Evolutionary conservation across 768 basidiomycete genomes (phyloP), one percentile per base, ranked within the genome.

Genomic region (Cyclocybe cylindracea): DNA sequence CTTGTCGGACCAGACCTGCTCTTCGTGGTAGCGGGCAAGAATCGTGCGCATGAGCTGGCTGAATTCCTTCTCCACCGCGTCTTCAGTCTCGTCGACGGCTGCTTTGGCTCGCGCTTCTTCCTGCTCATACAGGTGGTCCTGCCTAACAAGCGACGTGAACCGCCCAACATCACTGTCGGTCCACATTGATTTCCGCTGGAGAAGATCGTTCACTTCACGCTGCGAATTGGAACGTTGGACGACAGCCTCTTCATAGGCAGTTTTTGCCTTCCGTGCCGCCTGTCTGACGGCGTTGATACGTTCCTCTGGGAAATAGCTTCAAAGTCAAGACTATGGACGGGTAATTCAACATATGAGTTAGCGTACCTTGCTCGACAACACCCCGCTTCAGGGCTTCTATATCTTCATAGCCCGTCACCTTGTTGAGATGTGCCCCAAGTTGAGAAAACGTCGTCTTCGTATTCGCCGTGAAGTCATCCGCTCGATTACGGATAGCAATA

Each of bases 1-100:
- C 72, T 99, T 99, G 76, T 99, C 96, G 47, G 91, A 94, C 97
- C 97, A 99, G 2, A 98, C 85, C 67, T 99, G 97, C 66, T 99
- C 97, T 71, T 98, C 96, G 72, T 98, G 96, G 68, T 98, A 98
- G 36, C 96, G 81, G 44, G 83, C 85, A 52, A 99, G 79, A 62
- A 98, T 98, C 8, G 82, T 77, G 50, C 85, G 85, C 87, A 96
- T 91, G 32, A 98, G 79, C 64, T 85, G 87, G 62, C 79, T 86
- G 66, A 98, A 97, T 59, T 88, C 91, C 40, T 81, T 80, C 58
- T 99, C 97, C 13, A 94, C 91, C 2, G 80, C 82, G 45, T 83
- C 80, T 59, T 99, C 97, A 2, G 83, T 78, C 37, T 83, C 78
- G 16, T 80, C 78, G 2, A 91, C 86, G 13, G 75, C 78, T 6